Percentiles rank a stretch among this genome's conserved stretches.
Evolutionary conservation across 805 yeast genomes (phyloP).

Genomic region (Saitoella complicata): DNA sequence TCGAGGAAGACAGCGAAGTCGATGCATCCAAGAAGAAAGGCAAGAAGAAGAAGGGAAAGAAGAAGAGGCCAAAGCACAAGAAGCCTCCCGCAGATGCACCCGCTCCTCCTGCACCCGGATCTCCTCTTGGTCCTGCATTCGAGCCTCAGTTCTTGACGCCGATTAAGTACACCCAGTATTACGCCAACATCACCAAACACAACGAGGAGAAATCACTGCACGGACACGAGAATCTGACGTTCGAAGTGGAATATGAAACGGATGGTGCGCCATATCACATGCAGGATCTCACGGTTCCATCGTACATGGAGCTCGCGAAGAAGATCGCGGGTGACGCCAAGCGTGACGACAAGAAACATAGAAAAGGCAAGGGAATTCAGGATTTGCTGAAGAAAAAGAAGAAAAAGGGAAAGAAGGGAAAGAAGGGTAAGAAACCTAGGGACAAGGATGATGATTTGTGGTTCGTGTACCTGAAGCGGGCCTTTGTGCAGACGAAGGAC

Average conservation of each 20-base stretch:
- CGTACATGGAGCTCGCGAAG: constrained; percentile 39
- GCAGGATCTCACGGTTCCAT: constrained; percentile 40
- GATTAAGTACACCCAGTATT: constrained; percentile 54
- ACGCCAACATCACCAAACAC: constrained; percentile 40
- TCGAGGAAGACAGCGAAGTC: constrained; percentile 3
- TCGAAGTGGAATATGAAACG: constrained; percentile 52
- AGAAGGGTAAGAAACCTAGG: constrained; percentile 15
- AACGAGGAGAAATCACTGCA: constrained; percentile 25
- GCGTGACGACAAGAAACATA: neutral
- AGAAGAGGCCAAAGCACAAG: constrained; percentile 30
- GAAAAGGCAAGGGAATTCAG: constrained; percentile 4
- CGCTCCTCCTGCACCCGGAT: constrained; percentile 12
- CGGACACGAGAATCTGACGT: constrained; percentile 21
- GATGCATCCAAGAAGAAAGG: constrained; percentile 11
- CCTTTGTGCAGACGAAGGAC: constrained; percentile 52
- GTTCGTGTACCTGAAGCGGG: constrained; percentile 38
- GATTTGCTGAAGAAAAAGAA: constrained; percentile 8
- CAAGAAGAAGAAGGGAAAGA: constrained; percentile 16
- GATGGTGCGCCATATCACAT: constrained; percentile 41
- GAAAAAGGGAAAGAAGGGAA: constrained; percentile 11
- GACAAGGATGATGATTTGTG: constrained; percentile 7
- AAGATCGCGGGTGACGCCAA: constrained; percentile 2
- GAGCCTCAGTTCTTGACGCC: constrained; percentile 59
- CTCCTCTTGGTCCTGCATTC: constrained; percentile 64
- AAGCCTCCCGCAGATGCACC: constrained; percentile 53